Percentiles rank a stretch among this genome's conserved stretches.
phyloP scores from a whole-genome alignment of 495 filamentous ascomycete species.

The Penicillium goetzii region DNA sequence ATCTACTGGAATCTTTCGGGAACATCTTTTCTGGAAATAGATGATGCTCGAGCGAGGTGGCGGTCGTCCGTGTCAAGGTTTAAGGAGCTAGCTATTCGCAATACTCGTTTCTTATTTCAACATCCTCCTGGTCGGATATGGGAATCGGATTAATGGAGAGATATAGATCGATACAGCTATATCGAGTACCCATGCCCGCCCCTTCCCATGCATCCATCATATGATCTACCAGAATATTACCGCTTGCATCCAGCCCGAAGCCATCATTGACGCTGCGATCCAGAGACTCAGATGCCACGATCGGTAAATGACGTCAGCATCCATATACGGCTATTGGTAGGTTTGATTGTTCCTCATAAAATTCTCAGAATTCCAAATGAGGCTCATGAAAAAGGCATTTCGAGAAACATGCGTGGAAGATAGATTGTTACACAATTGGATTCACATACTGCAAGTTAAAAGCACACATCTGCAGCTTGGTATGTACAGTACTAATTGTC shows the following conservation, averaged over 20 bases:
- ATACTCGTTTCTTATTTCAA: slow-evolving; percentile 3
- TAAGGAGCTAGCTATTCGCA: neutral
- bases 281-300: neutral
- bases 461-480: no score
- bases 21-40: neutral
- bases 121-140: neutral
- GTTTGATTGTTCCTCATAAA: neutral
- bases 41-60: neutral
- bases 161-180: neutral
- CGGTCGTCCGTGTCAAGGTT: neutral
- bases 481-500: neutral
- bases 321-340: neutral
- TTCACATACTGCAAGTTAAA: no score
- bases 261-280: neutral
- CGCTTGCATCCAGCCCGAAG: neutral
- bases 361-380: neutral
- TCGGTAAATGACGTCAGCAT: slow-evolving; percentile 4
- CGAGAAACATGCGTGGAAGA: no score
- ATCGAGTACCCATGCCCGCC: neutral
- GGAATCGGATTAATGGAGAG: neutral
- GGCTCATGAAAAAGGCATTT: neutral
- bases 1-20: neutral
- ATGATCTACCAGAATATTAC: neutral
- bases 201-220: neutral
- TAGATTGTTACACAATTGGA: no score